A percentile compares a stretch with the other conserved stretches of the same genome.
Conservation (phyloP, 2,329 filamentous ascomycete genomes). For the Chrysoporthe deuterocubensis region DNA sequence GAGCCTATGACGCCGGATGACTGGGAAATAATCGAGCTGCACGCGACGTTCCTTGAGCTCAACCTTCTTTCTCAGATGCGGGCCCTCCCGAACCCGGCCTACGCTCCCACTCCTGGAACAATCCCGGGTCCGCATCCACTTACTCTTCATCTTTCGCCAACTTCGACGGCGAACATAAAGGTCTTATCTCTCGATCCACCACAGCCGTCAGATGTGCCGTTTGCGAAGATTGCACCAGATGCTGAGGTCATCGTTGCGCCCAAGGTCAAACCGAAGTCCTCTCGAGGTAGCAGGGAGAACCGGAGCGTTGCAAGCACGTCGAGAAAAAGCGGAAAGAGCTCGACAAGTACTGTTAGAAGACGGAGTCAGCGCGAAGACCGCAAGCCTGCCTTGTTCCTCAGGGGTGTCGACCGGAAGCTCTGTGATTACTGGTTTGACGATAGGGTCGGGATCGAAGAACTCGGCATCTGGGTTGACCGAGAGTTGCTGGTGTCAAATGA, state of each 20-base stretch:
- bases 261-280: conserved; percentile 76
- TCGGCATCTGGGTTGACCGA: conserved; percentile 84
- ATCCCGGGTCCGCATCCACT: conserved; percentile 72
- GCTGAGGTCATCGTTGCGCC: conserved; percentile 97
- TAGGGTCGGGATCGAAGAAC: conserved; percentile 57
- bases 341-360: conserved; percentile 67
- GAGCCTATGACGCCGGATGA: conserved; percentile 94
- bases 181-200: conserved; percentile 82
- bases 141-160: conserved; percentile 91
- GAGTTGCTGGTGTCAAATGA: conserved; percentile 74
- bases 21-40: conserved; percentile 98
- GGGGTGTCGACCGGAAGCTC: conserved; percentile 73
- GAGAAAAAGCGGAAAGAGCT: conserved; percentile 76
- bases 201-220: conserved; percentile 69
- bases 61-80: conserved; percentile 93
- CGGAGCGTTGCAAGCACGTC: conserved; percentile 81
- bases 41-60: conserved; percentile 92
- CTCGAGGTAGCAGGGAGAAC: conserved; percentile 71
- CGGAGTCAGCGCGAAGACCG: conserved; percentile 64
- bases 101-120: conserved; percentile 54
- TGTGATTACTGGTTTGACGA: conserved; percentile 80
- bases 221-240: conserved; percentile 91
- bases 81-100: conserved; percentile 84
- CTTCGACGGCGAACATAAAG: conserved; percentile 90
- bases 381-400: conserved; percentile 73